Base-by-base conservation (phyloP, 305 asterid genomes). In the Fraxinus dipetala region DNA sequence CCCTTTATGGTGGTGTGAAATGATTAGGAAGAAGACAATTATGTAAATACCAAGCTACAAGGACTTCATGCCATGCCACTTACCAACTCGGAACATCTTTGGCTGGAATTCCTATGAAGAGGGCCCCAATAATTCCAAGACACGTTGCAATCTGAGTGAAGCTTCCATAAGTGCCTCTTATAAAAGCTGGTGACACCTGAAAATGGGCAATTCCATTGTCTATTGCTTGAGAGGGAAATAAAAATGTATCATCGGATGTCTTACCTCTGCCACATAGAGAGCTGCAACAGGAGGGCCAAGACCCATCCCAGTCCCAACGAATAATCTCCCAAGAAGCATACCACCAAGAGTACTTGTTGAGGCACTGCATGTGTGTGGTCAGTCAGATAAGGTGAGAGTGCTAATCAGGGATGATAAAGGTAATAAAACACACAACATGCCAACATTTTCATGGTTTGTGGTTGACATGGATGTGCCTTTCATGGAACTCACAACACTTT, bases 241-340 rank as follows among this genome's bases (percentile, higher is more conserved):
- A 79, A 77, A 63, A 22, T 22, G 56, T 30, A 70, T 36, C 32
- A 77, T 32, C 78, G 24, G 61, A 76, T 48, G 67, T 80, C 51
- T 74, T 88, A 93, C 98, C 99, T 95, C 99, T 31, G 99, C 87
- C 45, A 95, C 97, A 84, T 95, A 95, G 78, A 93, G 93, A 69
- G 98, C 94, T 20, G 97, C 98, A 80, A 95, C 97, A 51, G 99
- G 94, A 78, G 99, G 99, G 75, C 98, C 97, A 85, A 95, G 88
- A 85, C 99, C 99, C 97, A 95, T 93, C 79, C 98, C 99, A 51
- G 88, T 83, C 83, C 99, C 99, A 56, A 93, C 99, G 67, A 93
- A 83, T 73, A 95, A 89, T 87, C 99, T 91, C 78, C 99, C 99
- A 75, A 93, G 88, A 87, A 95, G 99, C 99, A 95, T 95, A 81